Evolutionary conservation across 306 rosid genomes (phyloP).

Genomic region (Luffa aegyptiaca): DNA sequence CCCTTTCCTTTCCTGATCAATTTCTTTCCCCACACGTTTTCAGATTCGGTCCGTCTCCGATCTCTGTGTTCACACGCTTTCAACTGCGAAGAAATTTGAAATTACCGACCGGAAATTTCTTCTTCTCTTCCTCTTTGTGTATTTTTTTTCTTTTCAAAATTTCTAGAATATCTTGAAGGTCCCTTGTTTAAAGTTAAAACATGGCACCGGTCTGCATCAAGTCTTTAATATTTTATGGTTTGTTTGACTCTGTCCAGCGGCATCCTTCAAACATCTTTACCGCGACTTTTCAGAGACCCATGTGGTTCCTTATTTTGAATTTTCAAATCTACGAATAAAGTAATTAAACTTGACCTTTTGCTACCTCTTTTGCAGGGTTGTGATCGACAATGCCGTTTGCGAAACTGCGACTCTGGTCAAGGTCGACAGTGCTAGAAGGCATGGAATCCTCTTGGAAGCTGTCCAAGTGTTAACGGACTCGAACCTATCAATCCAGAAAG

Average conservation of each 20-base stretch:
- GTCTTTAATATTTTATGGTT: not conserved
- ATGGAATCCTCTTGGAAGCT: slow-evolving; percentile 80
- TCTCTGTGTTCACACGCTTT: not conserved
- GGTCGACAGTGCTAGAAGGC: slow-evolving; percentile 91
- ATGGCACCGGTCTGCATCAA: not conserved
- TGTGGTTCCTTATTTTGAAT: not conserved
- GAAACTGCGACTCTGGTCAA: slow-evolving; percentile 72
- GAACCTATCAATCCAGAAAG: slow-evolving; percentile 72
- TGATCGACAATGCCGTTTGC: slow-evolving; percentile 81
- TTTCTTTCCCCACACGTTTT: slow-evolving; percentile 8
- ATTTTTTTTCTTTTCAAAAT: not conserved
- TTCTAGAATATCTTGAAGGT: not conserved
- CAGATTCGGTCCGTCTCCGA: slow-evolving; percentile 8
- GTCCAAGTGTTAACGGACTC: slow-evolving; percentile 79
- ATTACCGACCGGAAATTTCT: not conserved
- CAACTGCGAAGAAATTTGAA: not conserved
- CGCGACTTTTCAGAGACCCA: slow-evolving; percentile 4
- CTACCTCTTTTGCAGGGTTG: slow-evolving; percentile 50
- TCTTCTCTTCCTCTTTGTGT: too few species aligned
- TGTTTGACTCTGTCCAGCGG: slow-evolving; percentile 5
- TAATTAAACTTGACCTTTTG: slow-evolving; percentile 17
- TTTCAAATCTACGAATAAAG: not conserved
- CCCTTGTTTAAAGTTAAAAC: not conserved
- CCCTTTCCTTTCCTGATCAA: slow-evolving; percentile 11
- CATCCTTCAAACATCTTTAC: not conserved